phyloP scores from a whole-genome alignment of 257 asterid species.

The Petunia axillaris region DNA sequence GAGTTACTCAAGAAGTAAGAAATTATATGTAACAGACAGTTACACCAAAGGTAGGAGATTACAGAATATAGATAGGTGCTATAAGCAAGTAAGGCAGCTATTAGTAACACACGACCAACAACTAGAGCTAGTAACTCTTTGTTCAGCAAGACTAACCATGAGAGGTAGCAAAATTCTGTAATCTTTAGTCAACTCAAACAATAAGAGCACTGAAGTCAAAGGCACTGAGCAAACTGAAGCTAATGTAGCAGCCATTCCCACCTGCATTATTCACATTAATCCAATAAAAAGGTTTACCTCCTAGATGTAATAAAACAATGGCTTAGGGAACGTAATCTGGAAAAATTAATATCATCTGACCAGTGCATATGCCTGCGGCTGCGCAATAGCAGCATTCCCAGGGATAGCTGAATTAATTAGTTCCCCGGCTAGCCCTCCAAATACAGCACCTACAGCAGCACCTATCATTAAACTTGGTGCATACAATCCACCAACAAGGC shows the following conservation, averaged over 20 bases:
- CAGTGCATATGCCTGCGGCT: slow-evolving; percentile 98
- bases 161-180: slow-evolving; percentile 97
- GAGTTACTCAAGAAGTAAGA: neutral
- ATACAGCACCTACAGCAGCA: slow-evolving; percentile 98
- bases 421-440: slow-evolving; percentile 95
- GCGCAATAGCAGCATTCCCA: slow-evolving; percentile 94
- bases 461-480: slow-evolving; percentile 99
- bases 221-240: slow-evolving; percentile 98
- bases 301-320: slow-evolving; percentile 18
- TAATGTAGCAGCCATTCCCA: slow-evolving; percentile 99
- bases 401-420: slow-evolving; percentile 92
- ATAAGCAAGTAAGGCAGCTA: neutral
- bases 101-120: slow-evolving; percentile 20
- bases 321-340: neutral
- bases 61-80: neutral
- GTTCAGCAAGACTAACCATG: slow-evolving; percentile 57
- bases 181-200: slow-evolving; percentile 94
- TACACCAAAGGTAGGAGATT: neutral
- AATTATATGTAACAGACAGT: neutral
- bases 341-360: slow-evolving; percentile 38
- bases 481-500: slow-evolving; percentile 94
- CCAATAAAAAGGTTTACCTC: slow-evolving; percentile 26
- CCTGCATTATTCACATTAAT: slow-evolving; percentile 53
- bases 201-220: slow-evolving; percentile 88
- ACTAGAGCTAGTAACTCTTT: neutral